Percentiles rank a stretch among this genome's conserved stretches.
phyloP scores from a whole-genome alignment of 495 filamentous ascomycete species.

The Thermothielavioides terrestris region DNA sequence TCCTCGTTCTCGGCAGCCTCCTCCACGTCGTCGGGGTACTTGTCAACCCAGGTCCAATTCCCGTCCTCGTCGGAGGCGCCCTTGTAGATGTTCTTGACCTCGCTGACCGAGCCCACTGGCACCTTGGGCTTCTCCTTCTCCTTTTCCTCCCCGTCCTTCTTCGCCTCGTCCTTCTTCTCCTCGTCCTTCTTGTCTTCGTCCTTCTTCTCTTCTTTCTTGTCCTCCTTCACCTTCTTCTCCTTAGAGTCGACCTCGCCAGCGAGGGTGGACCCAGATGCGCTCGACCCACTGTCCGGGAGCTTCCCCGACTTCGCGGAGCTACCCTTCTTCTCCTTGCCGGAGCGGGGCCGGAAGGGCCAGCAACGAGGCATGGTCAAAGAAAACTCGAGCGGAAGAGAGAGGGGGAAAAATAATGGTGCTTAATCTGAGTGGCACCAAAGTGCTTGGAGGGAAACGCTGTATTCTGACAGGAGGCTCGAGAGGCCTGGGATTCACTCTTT shows the following conservation, averaged over 20 bases:
- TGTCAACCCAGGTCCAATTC: constrained; percentile 34
- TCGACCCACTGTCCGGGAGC: constrained; percentile 9
- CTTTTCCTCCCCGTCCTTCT: not conserved
- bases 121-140: constrained; percentile 15
- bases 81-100: constrained; percentile 32
- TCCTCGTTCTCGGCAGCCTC: constrained; percentile 33
- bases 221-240: constrained; percentile 2
- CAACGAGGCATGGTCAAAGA: constrained; percentile 12
- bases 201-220: constrained; percentile 5
- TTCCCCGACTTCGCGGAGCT: constrained; percentile 7
- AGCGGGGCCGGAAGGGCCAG: constrained; percentile 15
- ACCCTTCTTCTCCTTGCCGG: constrained; percentile 6
- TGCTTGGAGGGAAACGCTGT: not conserved
- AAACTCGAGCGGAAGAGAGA: not conserved
- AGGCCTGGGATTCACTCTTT: not conserved
- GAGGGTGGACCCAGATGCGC: constrained; percentile 6
- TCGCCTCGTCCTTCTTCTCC: constrained; percentile 1
- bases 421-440: not conserved
- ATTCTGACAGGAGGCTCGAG: not conserved
- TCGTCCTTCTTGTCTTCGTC: constrained; percentile 1
- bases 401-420: not conserved
- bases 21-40: constrained; percentile 30
- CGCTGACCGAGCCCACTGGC: constrained; percentile 25
- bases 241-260: not conserved
- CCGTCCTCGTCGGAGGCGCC: constrained; percentile 24